These are phyloP conservation scores for Phytophthora melonis DNA, from an alignment of 352 stramenopile species.

Conservation along the genomic window DNA sequence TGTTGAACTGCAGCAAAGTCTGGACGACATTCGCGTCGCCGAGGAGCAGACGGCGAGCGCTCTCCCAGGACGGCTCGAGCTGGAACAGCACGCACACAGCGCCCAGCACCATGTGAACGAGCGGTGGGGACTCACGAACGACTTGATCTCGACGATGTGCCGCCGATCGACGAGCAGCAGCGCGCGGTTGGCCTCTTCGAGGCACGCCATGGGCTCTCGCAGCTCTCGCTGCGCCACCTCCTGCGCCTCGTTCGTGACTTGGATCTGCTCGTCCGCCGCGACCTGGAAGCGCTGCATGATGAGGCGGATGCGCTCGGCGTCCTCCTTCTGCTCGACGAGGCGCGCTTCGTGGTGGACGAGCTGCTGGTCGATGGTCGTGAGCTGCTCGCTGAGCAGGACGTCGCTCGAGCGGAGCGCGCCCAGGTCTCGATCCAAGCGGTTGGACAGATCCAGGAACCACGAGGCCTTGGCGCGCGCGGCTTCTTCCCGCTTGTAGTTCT, in stretches of 20 bases:
- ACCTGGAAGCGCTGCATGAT: conserved; percentile 73
- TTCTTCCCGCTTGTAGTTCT: conserved; percentile 30
- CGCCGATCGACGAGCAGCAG: conserved; percentile 74
- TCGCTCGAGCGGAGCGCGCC: conserved; percentile 32
- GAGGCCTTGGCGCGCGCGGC: conserved; percentile 21
- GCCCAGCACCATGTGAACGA: conserved; percentile 79
- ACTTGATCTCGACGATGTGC: conserved; percentile 88
- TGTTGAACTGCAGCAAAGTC: conserved; percentile 76
- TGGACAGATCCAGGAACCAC: conserved; percentile 38
- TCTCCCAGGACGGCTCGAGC: conserved; percentile 80
- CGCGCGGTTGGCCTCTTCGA: conserved; percentile 74
- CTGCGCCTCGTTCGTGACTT: conserved; percentile 74
- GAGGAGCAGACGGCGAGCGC: conserved; percentile 62
- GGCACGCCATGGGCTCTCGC: conserved; percentile 61
- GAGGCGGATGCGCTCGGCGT: conserved; percentile 53
- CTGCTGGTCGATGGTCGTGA: conserved; percentile 32
- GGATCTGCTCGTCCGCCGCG: conserved; percentile 69
- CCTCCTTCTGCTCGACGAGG: conserved; percentile 50
- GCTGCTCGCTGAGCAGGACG: conserved; percentile 25
- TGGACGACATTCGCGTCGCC: conserved; percentile 78
- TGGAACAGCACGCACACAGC: conserved; percentile 78
- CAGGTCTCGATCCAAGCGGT: conserved; percentile 34
- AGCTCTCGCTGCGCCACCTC: conserved; percentile 62
- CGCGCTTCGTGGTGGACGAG: conserved; percentile 38
- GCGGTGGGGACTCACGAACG: conserved; percentile 76